Evolutionary conservation across 75 land plant genomes (phyloP).

Genomic region (Chamaecyparis obtusa): DNA sequence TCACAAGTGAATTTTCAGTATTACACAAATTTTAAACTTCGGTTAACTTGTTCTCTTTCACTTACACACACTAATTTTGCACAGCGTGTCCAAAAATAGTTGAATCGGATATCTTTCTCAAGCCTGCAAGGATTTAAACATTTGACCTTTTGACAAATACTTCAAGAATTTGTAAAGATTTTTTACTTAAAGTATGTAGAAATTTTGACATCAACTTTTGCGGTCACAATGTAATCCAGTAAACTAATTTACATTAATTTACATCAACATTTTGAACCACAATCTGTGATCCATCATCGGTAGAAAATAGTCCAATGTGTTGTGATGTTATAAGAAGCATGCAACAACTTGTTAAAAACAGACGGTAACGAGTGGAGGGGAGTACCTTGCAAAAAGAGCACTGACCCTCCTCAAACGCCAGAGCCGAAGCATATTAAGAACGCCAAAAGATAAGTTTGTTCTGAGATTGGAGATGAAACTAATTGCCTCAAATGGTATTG

Average conservation of each 20-base stretch:
- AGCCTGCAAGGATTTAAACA: conserved; percentile 38
- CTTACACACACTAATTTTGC: conserved; percentile 62
- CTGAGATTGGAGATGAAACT: conserved; percentile 28
- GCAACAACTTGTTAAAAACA: neutral
- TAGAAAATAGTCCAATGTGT: neutral
- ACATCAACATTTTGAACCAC: no score
- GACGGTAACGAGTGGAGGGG: neutral
- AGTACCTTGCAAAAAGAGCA: conserved; percentile 69
- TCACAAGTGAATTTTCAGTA: neutral
- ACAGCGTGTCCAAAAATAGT: conserved; percentile 77
- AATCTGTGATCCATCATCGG: neutral
- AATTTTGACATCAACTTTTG: no score
- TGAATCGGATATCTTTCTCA: conserved; percentile 74
- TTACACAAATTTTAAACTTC: neutral
- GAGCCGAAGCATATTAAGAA: conserved; percentile 67
- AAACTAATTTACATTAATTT: no score
- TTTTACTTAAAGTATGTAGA: no score
- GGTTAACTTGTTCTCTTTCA: neutral
- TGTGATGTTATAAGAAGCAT: neutral
- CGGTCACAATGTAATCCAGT: no score
- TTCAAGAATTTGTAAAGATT: neutral
- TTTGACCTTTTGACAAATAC: neutral
- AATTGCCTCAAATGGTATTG: conserved; percentile 34
- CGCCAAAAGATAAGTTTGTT: conserved; percentile 36
- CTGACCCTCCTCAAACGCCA: conserved; percentile 81